These are phyloP conservation scores for Hippophae tibetana DNA, from an alignment of 306 rosid genomes.

Conservation along the genomic window DNA sequence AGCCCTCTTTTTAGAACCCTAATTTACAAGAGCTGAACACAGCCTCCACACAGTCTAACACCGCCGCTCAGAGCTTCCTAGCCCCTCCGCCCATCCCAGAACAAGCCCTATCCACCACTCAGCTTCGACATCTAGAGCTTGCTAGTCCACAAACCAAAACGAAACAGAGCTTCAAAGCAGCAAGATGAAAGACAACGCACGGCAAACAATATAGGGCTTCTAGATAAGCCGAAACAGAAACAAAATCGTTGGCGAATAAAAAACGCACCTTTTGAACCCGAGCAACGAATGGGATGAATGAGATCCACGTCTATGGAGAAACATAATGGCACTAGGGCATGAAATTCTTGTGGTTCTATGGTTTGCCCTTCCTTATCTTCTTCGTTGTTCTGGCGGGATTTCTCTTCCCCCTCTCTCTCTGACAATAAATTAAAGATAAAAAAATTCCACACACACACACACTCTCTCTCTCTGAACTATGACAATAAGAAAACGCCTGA, in stretches of 20 bases:
- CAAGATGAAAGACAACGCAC: background rate
- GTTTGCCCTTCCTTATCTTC: conserved; percentile 18
- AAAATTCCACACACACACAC: conserved; percentile 8
- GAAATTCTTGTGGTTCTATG: conserved; percentile 10
- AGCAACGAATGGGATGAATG: background rate
- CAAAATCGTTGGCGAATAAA: too few relatives aligned
- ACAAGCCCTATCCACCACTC: background rate
- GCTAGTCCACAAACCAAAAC: background rate
- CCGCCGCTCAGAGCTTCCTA: background rate
- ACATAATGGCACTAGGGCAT: conserved; percentile 14
- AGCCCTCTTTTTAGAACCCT: background rate
- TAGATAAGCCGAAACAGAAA: too few relatives aligned
- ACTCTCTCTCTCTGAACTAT: conserved; percentile 26
- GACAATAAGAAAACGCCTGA: conserved; percentile 35
- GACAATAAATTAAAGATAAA: background rate
- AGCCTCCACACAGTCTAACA: background rate
- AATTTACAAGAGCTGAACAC: background rate
- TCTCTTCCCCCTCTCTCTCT: conserved; percentile 3
- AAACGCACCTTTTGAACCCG: too few relatives aligned
- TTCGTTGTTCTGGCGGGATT: conserved; percentile 6
- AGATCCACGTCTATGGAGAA: conserved; percentile 26
- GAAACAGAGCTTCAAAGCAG: conserved; percentile 3
- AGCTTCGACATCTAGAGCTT: background rate
- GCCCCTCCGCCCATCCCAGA: conserved; percentile 1
- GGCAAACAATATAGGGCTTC: too few relatives aligned